Percentiles rank a stretch among this genome's conserved stretches.
These are phyloP conservation scores for Diaporthe eres DNA, from an alignment of 2,329 filamentous ascomycete genomes.

Conservation along the genomic window DNA sequence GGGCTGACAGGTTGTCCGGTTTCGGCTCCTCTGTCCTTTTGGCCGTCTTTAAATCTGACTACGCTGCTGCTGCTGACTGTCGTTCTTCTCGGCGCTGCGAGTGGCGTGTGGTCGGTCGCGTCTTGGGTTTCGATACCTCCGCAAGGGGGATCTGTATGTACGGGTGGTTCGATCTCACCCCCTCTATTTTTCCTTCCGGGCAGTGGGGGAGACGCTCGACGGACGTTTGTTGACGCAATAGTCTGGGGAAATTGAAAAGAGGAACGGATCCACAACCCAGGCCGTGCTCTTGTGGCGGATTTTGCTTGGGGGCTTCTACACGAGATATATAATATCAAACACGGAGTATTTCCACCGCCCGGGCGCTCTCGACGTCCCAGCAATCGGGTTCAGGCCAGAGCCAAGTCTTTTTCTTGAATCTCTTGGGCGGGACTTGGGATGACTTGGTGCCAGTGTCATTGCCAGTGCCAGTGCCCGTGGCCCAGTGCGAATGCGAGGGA, in stretches of 20 bases:
- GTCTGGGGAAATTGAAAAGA: constrained; percentile 22
- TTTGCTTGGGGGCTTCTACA: not conserved
- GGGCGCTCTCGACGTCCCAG: constrained; percentile 12
- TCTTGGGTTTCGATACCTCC: not conserved
- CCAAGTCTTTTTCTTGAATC: constrained; percentile 25
- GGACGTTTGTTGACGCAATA: constrained; percentile 28
- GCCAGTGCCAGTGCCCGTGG: not conserved
- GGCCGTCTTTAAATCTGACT: constrained; percentile 1
- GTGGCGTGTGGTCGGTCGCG: not conserved
- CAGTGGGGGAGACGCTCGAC: constrained; percentile 5
- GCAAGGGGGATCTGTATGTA: constrained; percentile 5
- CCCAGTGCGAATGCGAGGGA: constrained; percentile 12
- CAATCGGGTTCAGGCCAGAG: constrained; percentile 4
- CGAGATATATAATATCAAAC: constrained; percentile 22
- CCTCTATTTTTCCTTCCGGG: constrained; percentile 20
- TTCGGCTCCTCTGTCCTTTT: not conserved
- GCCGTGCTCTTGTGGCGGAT: not conserved
- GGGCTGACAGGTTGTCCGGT: not conserved
- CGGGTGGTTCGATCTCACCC: constrained; percentile 3
- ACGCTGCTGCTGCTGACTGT: constrained; percentile 14
- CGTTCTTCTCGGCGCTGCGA: not conserved
- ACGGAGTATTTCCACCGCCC: constrained; percentile 24
- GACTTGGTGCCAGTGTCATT: constrained; percentile 16
- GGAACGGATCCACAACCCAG: constrained; percentile 4
- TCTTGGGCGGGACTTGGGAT: constrained; percentile 24